Evolutionary conservation across 2,329 filamentous ascomycete genomes (phyloP), one percentile per base, ranked within the genome.

Genomic region (Nigrograna mackinnonii): DNA sequence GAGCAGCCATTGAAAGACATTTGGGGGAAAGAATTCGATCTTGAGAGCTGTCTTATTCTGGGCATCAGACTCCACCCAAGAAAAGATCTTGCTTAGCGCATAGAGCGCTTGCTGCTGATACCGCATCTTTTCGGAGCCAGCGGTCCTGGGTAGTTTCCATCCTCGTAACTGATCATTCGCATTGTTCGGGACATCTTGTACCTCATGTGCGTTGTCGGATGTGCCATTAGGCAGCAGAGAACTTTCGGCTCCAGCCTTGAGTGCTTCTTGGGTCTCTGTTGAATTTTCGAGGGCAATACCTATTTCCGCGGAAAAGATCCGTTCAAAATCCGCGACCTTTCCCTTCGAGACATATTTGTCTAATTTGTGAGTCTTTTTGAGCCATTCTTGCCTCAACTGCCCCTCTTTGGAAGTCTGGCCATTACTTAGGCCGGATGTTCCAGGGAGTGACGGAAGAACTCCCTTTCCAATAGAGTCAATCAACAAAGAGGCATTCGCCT

Each of bases 381-480:
- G 48, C 57, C 62, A 62, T 19, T 57, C 55, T 9, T 57, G 49
- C 43, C 37, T 50, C 13, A 57, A 54, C 14, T 43, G 30, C 9
- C n/a, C n/a, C n/a, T n/a, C n/a, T n/a, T n/a, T n/a, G n/a, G n/a
- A n/a, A n/a, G n/a, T n/a, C n/a, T n/a, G n/a, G n/a, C n/a, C n/a
- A n/a, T n/a, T n/a, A 9, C 16, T 33, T 17, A 11, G 18, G n/a
- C 18, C 11, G 9, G 31, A 33, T 11, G 11, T 9, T 9, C n/a
- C 31, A 9, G 24, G 24, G 9, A 9, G 11, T 17, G 9, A 6
- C 4, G n/a, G 37, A 4, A n/a, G 36, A 22, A 80, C 70, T 3
- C 85, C 86, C 46, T 84, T 84, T 2, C 86, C 85, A 40, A 91
- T 81, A 0, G 87, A 86, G 59, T 91, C 86, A 22, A 88, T 85